These are phyloP conservation scores for Panicum miliaceum DNA, from an alignment of 176 grass and related monocot genomes.

Conservation along the genomic window DNA sequence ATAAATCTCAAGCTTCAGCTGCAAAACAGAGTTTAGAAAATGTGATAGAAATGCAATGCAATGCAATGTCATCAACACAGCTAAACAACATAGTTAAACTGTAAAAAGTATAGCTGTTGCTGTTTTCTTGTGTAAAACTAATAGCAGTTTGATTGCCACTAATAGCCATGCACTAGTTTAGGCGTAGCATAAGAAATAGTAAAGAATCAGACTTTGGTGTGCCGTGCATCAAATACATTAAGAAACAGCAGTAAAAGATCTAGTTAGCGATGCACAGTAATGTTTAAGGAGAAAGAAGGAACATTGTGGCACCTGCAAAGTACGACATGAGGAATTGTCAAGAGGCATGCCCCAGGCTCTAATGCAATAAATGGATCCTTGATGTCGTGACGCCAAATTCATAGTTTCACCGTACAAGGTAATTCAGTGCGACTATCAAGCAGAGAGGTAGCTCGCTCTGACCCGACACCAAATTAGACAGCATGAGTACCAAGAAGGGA, in stretches of 20 bases:
- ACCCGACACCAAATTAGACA: slow-evolving; percentile 55
- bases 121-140: slow-evolving; percentile 1
- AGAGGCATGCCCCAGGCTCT: slow-evolving; percentile 49
- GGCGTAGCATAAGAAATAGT: slow-evolving; percentile 23
- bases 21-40: slow-evolving; percentile 25
- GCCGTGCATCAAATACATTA: neutral
- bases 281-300: neutral
- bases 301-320: slow-evolving; percentile 78
- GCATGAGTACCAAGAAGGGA: slow-evolving; percentile 57
- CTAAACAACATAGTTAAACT: neutral
- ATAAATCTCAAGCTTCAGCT: slow-evolving; percentile 24
- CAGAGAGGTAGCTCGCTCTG: slow-evolving; percentile 39
- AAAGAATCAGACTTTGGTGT: neutral
- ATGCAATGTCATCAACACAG: neutral
- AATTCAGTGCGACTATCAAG: slow-evolving; percentile 63
- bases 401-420: slow-evolving; percentile 97
- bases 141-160: neutral
- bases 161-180: slow-evolving; percentile 11
- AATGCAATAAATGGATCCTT: slow-evolving; percentile 62
- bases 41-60: neutral
- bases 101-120: neutral
- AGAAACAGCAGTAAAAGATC: neutral
- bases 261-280: slow-evolving; percentile 18
- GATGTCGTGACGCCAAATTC: slow-evolving; percentile 85
- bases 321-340: slow-evolving; percentile 93